Conservation (phyloP, 202 grass and related monocot species). For the Schoenoplectus tabernaemontani region DNA sequence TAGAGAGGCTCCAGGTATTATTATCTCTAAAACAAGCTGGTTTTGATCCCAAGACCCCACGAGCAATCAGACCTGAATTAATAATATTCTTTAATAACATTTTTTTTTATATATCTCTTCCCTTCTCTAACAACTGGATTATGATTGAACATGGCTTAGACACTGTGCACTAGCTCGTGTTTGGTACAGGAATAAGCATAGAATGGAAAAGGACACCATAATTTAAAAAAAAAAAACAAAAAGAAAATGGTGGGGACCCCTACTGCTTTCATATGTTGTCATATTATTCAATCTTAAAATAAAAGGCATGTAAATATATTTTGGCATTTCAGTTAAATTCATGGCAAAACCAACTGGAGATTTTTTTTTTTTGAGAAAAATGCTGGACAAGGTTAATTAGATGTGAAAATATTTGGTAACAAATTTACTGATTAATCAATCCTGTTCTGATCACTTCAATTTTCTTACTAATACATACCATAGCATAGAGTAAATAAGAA, state of each 20-base stretch:
- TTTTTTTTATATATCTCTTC: not conserved
- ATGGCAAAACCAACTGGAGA: not conserved
- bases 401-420: not conserved
- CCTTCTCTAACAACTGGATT: conserved; percentile 6
- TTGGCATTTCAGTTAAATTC: conserved; percentile 6
- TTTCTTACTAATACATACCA: no score
- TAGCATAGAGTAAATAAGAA: no score
- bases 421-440: not conserved
- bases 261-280: not conserved
- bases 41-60: conserved; percentile 56
- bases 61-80: conserved; percentile 38
- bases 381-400: no score
- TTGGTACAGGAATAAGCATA: conserved; percentile 16
- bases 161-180: conserved; percentile 18
- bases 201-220: not conserved
- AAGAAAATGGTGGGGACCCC: no score
- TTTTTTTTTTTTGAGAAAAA: no score
- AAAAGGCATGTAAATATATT: not conserved
- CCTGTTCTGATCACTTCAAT: not conserved
- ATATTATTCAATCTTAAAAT: not conserved
- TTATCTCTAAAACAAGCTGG: conserved; percentile 52
- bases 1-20: conserved; percentile 32
- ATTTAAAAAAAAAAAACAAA: not conserved
- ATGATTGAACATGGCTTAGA: conserved; percentile 25
- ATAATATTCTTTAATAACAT: conserved; percentile 22